A percentile compares a stretch with the other conserved stretches of the same genome.
phyloP scores from a whole-genome alignment of 2,329 filamentous ascomycete species.

The Penicillium corylophilum region DNA sequence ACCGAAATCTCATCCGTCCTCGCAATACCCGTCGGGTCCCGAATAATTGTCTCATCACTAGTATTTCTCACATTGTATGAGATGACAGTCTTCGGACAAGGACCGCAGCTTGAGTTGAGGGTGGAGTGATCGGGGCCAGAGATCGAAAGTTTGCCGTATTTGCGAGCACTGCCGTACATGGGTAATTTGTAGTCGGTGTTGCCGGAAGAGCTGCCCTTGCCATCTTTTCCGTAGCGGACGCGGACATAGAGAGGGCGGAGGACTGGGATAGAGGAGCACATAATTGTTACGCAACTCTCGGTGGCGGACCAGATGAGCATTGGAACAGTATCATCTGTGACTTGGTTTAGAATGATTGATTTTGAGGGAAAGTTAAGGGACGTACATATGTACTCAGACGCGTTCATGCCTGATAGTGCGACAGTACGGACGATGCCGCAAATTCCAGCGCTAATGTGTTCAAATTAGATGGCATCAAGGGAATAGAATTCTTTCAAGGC shows the following conservation, averaged over 20 bases:
- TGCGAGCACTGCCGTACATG: neutral
- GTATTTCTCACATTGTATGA: neutral
- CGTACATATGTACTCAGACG: conserved; percentile 18
- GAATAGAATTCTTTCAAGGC: conserved; percentile 3
- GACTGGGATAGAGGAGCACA: neutral
- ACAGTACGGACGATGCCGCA: conserved; percentile 26
- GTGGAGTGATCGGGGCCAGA: neutral
- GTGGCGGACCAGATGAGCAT: neutral
- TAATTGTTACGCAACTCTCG: neutral
- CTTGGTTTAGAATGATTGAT: neutral
- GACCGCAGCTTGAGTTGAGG: neutral
- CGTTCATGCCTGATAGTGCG: conserved; percentile 17
- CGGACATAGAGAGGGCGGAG: neutral
- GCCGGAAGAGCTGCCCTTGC: neutral
- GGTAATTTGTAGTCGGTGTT: neutral
- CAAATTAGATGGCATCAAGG: neutral
- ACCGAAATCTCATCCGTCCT: neutral
- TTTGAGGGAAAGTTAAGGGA: neutral
- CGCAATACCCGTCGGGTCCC: neutral
- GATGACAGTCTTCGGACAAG: neutral
- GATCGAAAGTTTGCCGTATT: neutral
- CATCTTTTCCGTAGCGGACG: neutral
- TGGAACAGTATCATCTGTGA: neutral
- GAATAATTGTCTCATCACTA: neutral
- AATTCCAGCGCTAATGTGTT: conserved; percentile 16